Evolutionary conservation across 805 yeast species (phyloP), one percentile per base, ranked within the genome.

Genomic region (Candida yuanshanica): DNA sequence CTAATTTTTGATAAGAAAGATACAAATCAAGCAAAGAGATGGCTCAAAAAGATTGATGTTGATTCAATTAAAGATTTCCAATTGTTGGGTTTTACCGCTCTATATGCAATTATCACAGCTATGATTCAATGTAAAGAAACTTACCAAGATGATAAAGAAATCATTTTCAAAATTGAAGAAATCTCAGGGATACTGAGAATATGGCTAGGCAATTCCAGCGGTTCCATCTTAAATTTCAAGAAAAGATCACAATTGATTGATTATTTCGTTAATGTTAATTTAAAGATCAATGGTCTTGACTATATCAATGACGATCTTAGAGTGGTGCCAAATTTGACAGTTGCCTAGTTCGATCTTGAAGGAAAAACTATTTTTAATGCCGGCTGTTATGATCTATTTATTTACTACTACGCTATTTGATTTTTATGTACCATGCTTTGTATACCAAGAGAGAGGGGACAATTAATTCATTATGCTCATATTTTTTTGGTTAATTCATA

Each of bases 121-220:
- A 45, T 57, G 49, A 51, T 50, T 12, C 45, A 49, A 13, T 29
- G 46, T 10, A 38, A 46, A n/a, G 41, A 44, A 2, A 17, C 43
- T 16, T 48, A 48, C 21, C 17, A 39, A 10, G 33, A 45, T 35
- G 55, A 51, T 29, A 39, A 43, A 16, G 49, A 50, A 9, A 43
- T 53, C 11, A 46, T 41, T n/a, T 43, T 45, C 14, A 52, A 50
- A 33, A 42, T 62, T 23, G 68, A 63, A 40, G 58, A 56, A 29
- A 46, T 63, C 13, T 49, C 57, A 7, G 64, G 62, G 10, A 45
- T 50, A 11, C 36, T 64, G 18, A 56, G 69, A 50, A 56, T 64
- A 2, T 63, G 68, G 68, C 38, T 61, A 21, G 67, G 68, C 24
- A 54, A 58, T 22, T 45, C 55, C 17, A 45, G 48, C 21, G 64